Evolutionary conservation across 2,329 filamentous ascomycete genomes (phyloP), one percentile per base, ranked within the genome.

Genomic region (Stromatinia cepivora): DNA sequence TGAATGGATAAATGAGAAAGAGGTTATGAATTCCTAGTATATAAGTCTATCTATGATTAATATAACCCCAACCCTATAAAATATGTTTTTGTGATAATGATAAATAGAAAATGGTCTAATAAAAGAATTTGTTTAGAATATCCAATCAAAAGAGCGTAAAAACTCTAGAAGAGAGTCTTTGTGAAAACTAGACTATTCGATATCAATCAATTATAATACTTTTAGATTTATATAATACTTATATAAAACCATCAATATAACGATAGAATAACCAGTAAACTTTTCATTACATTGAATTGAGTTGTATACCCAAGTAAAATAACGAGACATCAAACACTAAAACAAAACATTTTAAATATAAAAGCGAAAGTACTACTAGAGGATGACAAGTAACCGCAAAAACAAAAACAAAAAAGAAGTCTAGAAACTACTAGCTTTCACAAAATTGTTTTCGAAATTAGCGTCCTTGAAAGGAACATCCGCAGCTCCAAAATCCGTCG

Each of bases 381-480:
- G 4, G 20, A 53, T 53, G 17, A 25, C 50, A n/a, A n/a, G n/a
- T n/a, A n/a, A n/a, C 6, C 15, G 25, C 25, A 20, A 2, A 17
- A 31, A 28, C 31, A 15, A 53, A 17, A 53, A 20, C 2, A 17
- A 34, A 56, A 31, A 17, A 56, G 0, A 1, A 56, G 4, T 42
- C 22, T 39, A 58, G 36, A 39, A 81, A 66, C 79, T 81, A 9
- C 76, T 79, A 45, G 80, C 80, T 3, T 72, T 70, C 1, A 64
- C 79, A 45, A 87, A 72, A 72, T 85, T 85, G 4, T 64, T 79
- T n/a, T 77, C 73, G 71, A 78, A 77, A 67, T 67, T 62, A 1
- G 70, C 70, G 67, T 77, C 72, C 67, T 78, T 82, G 70, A 84
- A 81, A 1, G 82, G 81, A 52, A 82, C 79, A 69, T 77, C 82